A percentile compares a stretch with the other conserved stretches of the same genome.
phyloP scores from a whole-genome alignment of 345 rosid species.

The Salix caprea region DNA sequence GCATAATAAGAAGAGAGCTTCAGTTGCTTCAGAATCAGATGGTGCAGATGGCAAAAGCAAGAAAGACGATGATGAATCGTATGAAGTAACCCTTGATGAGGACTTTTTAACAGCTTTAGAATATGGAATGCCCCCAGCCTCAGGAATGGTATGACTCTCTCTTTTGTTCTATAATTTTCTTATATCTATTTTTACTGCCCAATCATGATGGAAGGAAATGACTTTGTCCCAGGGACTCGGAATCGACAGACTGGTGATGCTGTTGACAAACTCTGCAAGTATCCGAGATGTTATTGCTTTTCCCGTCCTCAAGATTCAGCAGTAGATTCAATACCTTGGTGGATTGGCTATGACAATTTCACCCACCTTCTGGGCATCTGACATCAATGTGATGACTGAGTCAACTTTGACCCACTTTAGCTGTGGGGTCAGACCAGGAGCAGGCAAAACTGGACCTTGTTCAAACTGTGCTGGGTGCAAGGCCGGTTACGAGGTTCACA shows the following conservation, averaged over 20 bases:
- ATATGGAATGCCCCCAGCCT: constrained; percentile 98
- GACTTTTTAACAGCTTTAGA: constrained; percentile 92
- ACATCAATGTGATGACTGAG: no score
- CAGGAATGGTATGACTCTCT: constrained; percentile 73
- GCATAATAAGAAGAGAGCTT: constrained; percentile 73
- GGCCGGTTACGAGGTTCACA: no score
- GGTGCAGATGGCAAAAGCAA: constrained; percentile 26
- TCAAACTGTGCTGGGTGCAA: no score
- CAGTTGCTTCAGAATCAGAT: constrained; percentile 28
- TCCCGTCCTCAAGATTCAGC: constrained; percentile 78
- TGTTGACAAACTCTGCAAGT: constrained; percentile 76
- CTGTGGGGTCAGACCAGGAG: no score
- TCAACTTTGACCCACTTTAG: no score
- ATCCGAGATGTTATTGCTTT: constrained; percentile 92
- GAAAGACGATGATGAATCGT: constrained; percentile 59
- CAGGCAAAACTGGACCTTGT: no score
- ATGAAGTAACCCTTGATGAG: constrained; percentile 88
- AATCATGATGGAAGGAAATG: background rate
- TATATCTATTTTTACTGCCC: background rate
- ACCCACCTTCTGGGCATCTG: no score
- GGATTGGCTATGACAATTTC: background rate
- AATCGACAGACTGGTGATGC: constrained; percentile 88
- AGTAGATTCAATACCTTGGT: constrained; percentile 19
- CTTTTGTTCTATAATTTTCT: background rate
- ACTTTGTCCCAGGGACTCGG: constrained; percentile 67